Base-by-base conservation (phyloP, 1,284 basidiomycete species). In the Cryptococcus deneoformans region DNA sequence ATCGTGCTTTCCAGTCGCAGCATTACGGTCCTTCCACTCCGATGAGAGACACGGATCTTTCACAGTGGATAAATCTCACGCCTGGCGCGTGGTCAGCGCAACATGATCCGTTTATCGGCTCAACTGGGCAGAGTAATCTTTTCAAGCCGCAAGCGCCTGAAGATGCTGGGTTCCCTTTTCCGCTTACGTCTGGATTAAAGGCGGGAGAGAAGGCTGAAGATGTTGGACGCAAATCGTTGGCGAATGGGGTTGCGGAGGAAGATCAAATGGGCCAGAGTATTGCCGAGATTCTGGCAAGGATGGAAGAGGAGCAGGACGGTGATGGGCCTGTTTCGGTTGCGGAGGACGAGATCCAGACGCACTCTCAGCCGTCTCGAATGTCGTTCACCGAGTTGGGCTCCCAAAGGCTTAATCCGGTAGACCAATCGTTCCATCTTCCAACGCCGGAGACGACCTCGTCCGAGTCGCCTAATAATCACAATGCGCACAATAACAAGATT, bases 1-100 rank as follows among this genome's bases (percentile, higher is more conserved):
- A 47, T 34, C n/a, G 48, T 4, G 52, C 48, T 11, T 44, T 52
- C 46, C 50, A 60, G 52, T 50, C 58, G 34, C 49, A 52, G 37
- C 60, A 60, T 8, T 73, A 69, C 50, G 71, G 73, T 2, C 56
- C 70, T 1, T 61, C 66, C 48, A 75, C 73, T 2, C 71, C 73
- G 6, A 69, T 67, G n/a, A 67, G 64, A 38, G 71, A 75, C 50
- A 48, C 60, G 0, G 73, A 75, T 37, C 50, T 71, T 20, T 62
- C 66, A 0, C 68, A 72, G 37, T 76, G 72, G 72, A 74, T 69
- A 35, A 73, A 70, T 2, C 51, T 74, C 6, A 72, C 72, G 0
- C 72, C 73, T 12, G 70, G 72, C 36, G 71, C 68, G 11, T 73
- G 71, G 71, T 24, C 37, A 6, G 50, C 50, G 1, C 36, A 39